phyloP scores from a whole-genome alignment of 768 basidiomycete species.

The Termitomyces sp. region DNA sequence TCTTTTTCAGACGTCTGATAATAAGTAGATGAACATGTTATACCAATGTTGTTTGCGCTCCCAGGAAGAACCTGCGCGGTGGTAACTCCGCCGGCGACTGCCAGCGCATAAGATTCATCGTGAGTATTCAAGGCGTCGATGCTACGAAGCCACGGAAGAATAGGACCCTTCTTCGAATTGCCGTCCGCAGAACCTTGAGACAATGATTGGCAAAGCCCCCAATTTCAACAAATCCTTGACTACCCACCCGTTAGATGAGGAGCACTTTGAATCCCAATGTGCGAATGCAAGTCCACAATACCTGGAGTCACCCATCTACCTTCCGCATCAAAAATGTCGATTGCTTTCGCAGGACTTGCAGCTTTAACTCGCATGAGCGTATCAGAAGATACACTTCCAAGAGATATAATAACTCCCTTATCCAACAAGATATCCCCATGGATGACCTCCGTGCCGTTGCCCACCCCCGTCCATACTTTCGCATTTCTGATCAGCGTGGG shows the following conservation, averaged over 20 bases:
- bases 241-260: slow-evolving; percentile 24
- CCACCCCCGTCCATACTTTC: slow-evolving; percentile 71
- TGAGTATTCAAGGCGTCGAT: slow-evolving; percentile 75
- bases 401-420: slow-evolving; percentile 53
- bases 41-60: slow-evolving; percentile 56
- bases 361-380: slow-evolving; percentile 13
- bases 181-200: slow-evolving; percentile 41
- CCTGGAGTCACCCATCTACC: slow-evolving; percentile 56
- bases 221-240: background rate
- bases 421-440: slow-evolving; percentile 59
- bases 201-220: background rate
- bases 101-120: slow-evolving; percentile 52
- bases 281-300: slow-evolving; percentile 43
- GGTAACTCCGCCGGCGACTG: slow-evolving; percentile 67
- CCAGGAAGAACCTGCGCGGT: slow-evolving; percentile 76
- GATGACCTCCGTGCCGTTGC: slow-evolving; percentile 50
- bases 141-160: slow-evolving; percentile 60
- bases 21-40: background rate
- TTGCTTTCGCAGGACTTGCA: slow-evolving; percentile 1
- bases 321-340: slow-evolving; percentile 44
- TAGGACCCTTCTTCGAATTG: slow-evolving; percentile 48
- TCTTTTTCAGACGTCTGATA: background rate
- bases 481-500: slow-evolving; percentile 60
- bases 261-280: slow-evolving; percentile 30
- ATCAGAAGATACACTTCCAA: slow-evolving; percentile 35